phyloP scores from a whole-genome alignment of 73 alveolate species.

The Uronychia setigera region DNA sequence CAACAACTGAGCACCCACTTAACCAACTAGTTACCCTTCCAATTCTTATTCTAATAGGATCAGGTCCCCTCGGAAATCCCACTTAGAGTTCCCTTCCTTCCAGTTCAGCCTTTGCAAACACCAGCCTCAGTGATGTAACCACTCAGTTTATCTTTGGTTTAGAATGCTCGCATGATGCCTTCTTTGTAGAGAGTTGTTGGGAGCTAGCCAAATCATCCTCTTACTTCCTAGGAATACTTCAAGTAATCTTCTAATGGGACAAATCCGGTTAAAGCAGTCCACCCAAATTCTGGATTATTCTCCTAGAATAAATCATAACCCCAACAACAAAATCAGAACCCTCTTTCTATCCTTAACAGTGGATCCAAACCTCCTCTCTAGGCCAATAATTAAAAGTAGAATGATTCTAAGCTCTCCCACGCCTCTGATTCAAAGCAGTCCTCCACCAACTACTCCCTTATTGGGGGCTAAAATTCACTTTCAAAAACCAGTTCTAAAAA shows the following conservation, averaged over 20 bases:
- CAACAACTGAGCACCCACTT: too few species aligned
- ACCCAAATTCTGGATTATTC: not conserved
- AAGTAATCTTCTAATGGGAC: not conserved
- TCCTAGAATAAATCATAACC: not conserved
- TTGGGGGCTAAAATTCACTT: not conserved
- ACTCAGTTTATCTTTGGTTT: not conserved
- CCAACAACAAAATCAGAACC: not conserved
- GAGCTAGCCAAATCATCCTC: not conserved
- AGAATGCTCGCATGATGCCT: not conserved
- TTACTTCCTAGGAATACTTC: not conserved
- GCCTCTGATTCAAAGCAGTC: not conserved
- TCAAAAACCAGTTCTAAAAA: not conserved
- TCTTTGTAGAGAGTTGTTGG: not conserved
- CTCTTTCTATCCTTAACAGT: not conserved
- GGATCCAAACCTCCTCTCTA: not conserved
- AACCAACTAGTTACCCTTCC: too few species aligned
- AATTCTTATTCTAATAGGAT: too few species aligned
- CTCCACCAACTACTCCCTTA: not conserved
- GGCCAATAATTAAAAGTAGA: not conserved
- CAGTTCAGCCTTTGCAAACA: too few species aligned
- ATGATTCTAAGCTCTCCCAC: not conserved
- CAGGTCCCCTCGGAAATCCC: too few species aligned
- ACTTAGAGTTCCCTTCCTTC: too few species aligned
- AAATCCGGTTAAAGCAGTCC: not conserved
- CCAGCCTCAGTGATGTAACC: constrained; percentile 2